These are phyloP conservation scores for Paecilomyces niveus DNA, from an alignment of 2,329 filamentous ascomycete species.

Conservation along the genomic window DNA sequence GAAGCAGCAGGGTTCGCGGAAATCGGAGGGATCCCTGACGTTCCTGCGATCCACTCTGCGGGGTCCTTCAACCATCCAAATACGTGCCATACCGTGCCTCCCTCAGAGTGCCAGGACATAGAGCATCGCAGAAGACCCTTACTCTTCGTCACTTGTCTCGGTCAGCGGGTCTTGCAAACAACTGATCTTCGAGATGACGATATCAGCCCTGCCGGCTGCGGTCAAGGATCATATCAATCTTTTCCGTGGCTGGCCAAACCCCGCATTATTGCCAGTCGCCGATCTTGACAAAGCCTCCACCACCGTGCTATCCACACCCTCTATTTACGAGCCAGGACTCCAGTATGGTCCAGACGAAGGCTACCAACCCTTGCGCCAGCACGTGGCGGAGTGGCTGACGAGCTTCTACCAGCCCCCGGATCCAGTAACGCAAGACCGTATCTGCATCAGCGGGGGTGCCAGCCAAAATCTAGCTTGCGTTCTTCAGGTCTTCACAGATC, in stretches of 20 bases:
- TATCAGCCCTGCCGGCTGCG: background rate
- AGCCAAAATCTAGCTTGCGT: constrained; percentile 74
- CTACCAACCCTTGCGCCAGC: constrained; percentile 59
- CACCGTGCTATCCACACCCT: constrained; percentile 54
- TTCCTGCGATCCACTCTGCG: background rate
- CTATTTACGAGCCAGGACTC: constrained; percentile 56
- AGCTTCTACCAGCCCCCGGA: constrained; percentile 48
- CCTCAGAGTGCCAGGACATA: background rate
- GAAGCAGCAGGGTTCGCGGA: background rate
- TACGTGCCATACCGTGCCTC: background rate
- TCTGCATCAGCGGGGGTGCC: constrained; percentile 79
- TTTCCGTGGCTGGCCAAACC: constrained; percentile 42
- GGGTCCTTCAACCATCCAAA: background rate
- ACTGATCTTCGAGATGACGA: background rate
- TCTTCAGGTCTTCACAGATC: constrained; percentile 74
- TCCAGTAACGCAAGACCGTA: constrained; percentile 48
- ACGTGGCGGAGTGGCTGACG: constrained; percentile 64
- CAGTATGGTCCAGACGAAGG: constrained; percentile 75
- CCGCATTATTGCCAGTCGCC: constrained; percentile 57
- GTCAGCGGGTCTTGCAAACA: background rate
- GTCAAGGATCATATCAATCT: constrained; percentile 31
- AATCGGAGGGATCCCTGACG: background rate
- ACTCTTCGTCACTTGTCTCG: background rate
- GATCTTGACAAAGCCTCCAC: constrained; percentile 56
- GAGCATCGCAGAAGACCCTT: background rate